Percentiles rank a stretch among this genome's conserved stretches.
These are phyloP conservation scores for Yamadazyma dushanensis DNA, from an alignment of 1,139 yeast genomes.

Conservation along the genomic window DNA sequence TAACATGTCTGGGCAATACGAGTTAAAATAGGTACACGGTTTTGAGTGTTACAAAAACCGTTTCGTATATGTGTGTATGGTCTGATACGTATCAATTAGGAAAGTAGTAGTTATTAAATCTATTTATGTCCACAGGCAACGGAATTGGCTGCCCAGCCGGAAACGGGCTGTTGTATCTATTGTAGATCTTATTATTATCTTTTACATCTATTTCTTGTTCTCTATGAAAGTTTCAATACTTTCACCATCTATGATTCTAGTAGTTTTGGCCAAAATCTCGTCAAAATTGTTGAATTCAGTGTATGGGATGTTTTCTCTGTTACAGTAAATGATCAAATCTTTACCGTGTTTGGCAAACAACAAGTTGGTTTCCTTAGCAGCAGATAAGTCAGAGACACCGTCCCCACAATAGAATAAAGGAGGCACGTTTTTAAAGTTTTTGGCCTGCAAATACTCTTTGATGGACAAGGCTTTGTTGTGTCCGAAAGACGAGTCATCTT, in stretches of 20 bases:
- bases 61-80: too few relatives aligned
- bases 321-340: conserved; percentile 84
- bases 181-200: neutral
- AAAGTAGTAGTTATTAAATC: neutral
- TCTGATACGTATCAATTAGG: too few relatives aligned
- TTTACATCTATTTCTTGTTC: conserved; percentile 17
- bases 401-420: conserved; percentile 90
- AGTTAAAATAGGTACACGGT: too few relatives aligned
- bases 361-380: conserved; percentile 91
- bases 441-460: conserved; percentile 55
- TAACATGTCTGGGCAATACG: too few relatives aligned
- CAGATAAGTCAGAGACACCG: conserved; percentile 93
- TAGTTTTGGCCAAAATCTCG: conserved; percentile 64
- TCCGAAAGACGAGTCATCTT: conserved; percentile 86
- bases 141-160: neutral
- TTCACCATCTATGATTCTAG: conserved; percentile 29
- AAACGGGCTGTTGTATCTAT: neutral
- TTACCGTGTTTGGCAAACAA: conserved; percentile 91
- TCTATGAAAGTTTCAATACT: conserved; percentile 30
- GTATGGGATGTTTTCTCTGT: conserved; percentile 77
- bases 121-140: neutral
- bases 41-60: too few relatives aligned
- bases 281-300: conserved; percentile 74
- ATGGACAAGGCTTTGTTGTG: conserved; percentile 91
- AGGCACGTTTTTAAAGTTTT: conserved; percentile 44